Base-by-base conservation (phyloP, 768 basidiomycete genomes). In the Rhodotorula kratochvilovae region DNA sequence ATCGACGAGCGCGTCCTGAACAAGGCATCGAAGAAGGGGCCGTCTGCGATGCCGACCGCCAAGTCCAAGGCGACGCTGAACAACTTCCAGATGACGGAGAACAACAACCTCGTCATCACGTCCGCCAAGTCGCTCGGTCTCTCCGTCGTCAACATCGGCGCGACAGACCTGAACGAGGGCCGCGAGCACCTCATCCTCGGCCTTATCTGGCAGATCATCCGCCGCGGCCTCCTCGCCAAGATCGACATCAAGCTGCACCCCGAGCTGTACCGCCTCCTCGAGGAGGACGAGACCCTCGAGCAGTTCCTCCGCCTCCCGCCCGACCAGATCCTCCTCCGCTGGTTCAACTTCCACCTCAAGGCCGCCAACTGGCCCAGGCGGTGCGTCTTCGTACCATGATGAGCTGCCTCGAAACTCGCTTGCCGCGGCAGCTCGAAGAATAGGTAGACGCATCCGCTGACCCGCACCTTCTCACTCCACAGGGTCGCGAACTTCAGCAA, bases 331-430 rank as follows among this genome's bases (percentile, higher is more conserved):
- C 82, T 99, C 31, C 81, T 99, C n/a, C 84, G 96, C 55, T 99
- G 96, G 96, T 98, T 99, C 83, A 98, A 99, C 81, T 99, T 89
- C 80, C 96, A 99, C 81, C 84, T 99, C 74, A 98, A 96, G 80
- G 90, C 91, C 16, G 96, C 95, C 35, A 90, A 89, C 3, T 95
- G 92, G 90, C 85, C 89, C 65, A 84, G 91, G 79, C 86, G 88
- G 93, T 93, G 74, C 45, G 80, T 78, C 51, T 21, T 42, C 43
- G 12, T 35, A n/a, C 2, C 57, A 17, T 33, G 1, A 55, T 36
- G 2, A 15, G 7, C 8, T 39, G 0, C 7, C 46, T 48, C 45
- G 45, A 48, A 5, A 39, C 13, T 6, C 39, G 39, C 39, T 39
- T 7, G 39, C 39, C 13, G 39, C 39, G 39, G 39, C 39, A 13